phyloP scores from a whole-genome alignment of 2,329 filamentous ascomycete genomes.

The Pezicula radicicola region DNA sequence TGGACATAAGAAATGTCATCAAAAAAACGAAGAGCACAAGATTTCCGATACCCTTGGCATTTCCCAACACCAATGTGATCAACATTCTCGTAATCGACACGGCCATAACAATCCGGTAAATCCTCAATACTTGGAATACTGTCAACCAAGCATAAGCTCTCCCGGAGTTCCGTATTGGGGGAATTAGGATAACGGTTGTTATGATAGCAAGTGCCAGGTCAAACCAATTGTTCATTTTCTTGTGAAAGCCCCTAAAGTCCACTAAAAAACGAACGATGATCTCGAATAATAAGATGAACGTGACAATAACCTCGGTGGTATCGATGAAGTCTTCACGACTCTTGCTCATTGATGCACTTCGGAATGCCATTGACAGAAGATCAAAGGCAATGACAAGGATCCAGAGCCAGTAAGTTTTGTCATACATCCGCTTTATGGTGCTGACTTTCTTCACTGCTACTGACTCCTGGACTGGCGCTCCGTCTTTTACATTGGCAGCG shows the following conservation, averaged over 20 bases:
- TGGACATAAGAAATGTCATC: constrained; percentile 88
- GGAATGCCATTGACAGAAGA: constrained; percentile 73
- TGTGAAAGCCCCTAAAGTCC: constrained; percentile 80
- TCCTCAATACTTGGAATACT: constrained; percentile 87
- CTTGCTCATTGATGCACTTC: constrained; percentile 72
- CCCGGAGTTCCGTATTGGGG: constrained; percentile 69
- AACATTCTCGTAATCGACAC: constrained; percentile 84
- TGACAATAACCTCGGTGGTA: constrained; percentile 70
- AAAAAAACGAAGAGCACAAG: constrained; percentile 95
- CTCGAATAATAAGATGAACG: constrained; percentile 74
- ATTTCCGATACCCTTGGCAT: constrained; percentile 88
- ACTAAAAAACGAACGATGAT: constrained; percentile 75
- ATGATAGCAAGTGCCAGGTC: constrained; percentile 78
- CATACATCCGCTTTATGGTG: constrained; percentile 67
- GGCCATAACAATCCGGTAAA: constrained; percentile 88
- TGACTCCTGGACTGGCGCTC: constrained; percentile 26
- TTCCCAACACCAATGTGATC: constrained; percentile 84
- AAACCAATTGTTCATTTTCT: constrained; percentile 70
- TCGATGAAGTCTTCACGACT: constrained; percentile 63
- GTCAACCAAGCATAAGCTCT: constrained; percentile 83
- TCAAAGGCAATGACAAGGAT: constrained; percentile 75
- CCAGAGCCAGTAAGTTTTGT: constrained; percentile 76
- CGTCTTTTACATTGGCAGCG: constrained; percentile 62
- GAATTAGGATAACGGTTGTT: constrained; percentile 82
- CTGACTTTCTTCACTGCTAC: constrained; percentile 36